These are phyloP conservation scores for Escallonia herrerae DNA, from an alignment of 129 eudicot genomes.

Conservation along the genomic window DNA sequence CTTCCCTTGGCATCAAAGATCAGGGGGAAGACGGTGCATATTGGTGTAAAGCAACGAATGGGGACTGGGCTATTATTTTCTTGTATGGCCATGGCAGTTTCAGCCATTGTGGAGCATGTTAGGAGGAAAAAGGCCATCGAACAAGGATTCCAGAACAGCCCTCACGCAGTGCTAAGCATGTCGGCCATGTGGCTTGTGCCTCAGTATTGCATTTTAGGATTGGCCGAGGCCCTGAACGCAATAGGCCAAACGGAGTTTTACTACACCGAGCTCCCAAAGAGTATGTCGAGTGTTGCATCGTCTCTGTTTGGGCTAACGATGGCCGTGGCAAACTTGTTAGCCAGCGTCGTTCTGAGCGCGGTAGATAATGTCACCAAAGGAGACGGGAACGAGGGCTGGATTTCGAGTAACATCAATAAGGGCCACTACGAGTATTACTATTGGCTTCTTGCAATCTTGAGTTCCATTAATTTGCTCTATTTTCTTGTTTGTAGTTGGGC, in stretches of 20 bases:
- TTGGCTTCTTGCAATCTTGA: constrained; percentile 64
- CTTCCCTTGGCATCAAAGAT: constrained; percentile 59
- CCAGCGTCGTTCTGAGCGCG: constrained; percentile 49
- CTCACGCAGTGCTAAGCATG: constrained; percentile 48
- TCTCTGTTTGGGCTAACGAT: constrained; percentile 49
- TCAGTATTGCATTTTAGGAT: constrained; percentile 42
- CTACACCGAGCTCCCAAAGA: constrained; percentile 74
- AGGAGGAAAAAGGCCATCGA: constrained; percentile 47
- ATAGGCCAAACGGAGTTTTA: constrained; percentile 74
- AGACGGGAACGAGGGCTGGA: constrained; percentile 70
- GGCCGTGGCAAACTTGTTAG: constrained; percentile 53
- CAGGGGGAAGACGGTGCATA: constrained; percentile 39
- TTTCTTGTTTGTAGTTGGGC: constrained; percentile 48
- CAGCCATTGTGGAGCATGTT: constrained; percentile 55
- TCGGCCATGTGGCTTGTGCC: constrained; percentile 87
- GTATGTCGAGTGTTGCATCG: constrained; percentile 82
- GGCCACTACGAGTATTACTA: constrained; percentile 73
- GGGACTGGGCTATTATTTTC: constrained; percentile 63
- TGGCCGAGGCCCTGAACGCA: constrained; percentile 74
- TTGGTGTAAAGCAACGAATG: constrained; percentile 62
- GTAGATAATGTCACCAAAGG: constrained; percentile 43
- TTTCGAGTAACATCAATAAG: constrained; percentile 58
- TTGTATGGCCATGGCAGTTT: constrained; percentile 34
- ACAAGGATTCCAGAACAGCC: constrained; percentile 38
- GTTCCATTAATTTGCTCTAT: constrained; percentile 42